These are phyloP conservation scores for Blastocystis sp. DNA, from an alignment of 352 stramenopile species.

Conservation along the genomic window DNA sequence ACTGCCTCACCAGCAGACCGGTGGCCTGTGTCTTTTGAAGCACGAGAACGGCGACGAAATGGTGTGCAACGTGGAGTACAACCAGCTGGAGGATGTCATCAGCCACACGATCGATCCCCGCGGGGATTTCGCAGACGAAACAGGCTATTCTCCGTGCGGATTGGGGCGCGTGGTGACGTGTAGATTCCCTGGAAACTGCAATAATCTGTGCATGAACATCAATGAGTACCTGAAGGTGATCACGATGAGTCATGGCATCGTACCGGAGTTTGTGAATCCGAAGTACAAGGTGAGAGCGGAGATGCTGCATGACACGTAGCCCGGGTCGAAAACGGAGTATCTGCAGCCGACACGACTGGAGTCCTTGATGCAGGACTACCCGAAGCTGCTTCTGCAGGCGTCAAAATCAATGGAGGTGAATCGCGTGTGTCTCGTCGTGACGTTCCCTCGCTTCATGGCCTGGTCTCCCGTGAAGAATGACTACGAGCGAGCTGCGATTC, in stretches of 20 bases:
- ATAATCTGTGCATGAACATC: conserved; percentile 79
- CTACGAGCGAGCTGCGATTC: conserved; percentile 51
- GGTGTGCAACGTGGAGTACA: conserved; percentile 36
- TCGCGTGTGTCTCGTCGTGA: conserved; percentile 71
- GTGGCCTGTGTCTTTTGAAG: conserved; percentile 74
- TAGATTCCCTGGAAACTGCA: conserved; percentile 78
- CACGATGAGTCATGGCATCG: conserved; percentile 70
- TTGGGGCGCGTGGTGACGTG: neutral
- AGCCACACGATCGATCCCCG: conserved; percentile 68
- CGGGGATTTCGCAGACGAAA: conserved; percentile 70
- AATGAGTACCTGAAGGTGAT: conserved; percentile 72
- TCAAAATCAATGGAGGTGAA: conserved; percentile 70
- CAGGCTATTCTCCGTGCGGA: neutral
- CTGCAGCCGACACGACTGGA: conserved; percentile 83
- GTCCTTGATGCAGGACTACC: conserved; percentile 90
- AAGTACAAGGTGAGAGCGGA: conserved; percentile 79
- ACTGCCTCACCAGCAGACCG: conserved; percentile 64
- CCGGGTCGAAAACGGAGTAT: conserved; percentile 73
- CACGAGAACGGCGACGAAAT: conserved; percentile 66
- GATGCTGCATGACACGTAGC: conserved; percentile 70
- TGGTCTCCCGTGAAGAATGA: conserved; percentile 70
- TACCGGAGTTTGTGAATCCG: conserved; percentile 86
- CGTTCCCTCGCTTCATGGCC: conserved; percentile 70
- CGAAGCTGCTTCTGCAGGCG: conserved; percentile 70
- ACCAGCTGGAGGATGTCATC: conserved; percentile 71